Evolutionary conservation across 306 rosid species (phyloP), one percentile per base, ranked within the genome.

Genomic region (Vicia faba): DNA sequence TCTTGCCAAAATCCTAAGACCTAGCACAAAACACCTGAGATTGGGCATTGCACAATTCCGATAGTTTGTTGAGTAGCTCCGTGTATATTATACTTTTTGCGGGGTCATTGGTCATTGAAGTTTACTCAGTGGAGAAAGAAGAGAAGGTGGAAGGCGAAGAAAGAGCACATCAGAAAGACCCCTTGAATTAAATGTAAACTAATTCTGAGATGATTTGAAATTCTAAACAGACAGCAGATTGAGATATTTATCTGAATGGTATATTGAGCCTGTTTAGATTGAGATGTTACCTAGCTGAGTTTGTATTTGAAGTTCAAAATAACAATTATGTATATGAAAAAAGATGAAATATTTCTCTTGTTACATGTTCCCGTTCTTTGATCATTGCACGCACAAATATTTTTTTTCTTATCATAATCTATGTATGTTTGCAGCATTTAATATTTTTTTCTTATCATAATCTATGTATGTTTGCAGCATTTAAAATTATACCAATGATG

Each of bases 31-130:
- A 16, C 40, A 49, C 29, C 60, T 53, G 59, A 60, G 66, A 36
- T 72, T 40, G 64, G 45, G 36, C 40, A 29, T 38, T 20, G 15
- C 35, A 11, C 70, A n/a, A 45, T 62, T 71, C 35, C 49, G 59
- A 13, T 60, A 33, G 23, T 60, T 60, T 33, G 43, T 66, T 51
- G 55, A 50, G 33, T 43, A 44, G 53, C 66, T 35, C 70, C 66
- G 36, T 38, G 18, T 23, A 11, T 46, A 40, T 20, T 14, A 11
- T 29, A 49, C 29, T 7, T 62, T 18, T 8, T 69, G 64, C n/a
- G n/a, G n/a, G n/a, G n/a, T n/a, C 20, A 29, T 25, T 71, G 64
- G n/a, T 45, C 55, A 73, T 38, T 66, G 66, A 65, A 61, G 60
- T 53, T 54, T 60, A 20, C 29, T 53, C 5, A 4, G 61, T 20